Evolutionary conservation across 192 early-diverging fungal genomes (phyloP).

Genomic region (Thamnidium elegans): DNA sequence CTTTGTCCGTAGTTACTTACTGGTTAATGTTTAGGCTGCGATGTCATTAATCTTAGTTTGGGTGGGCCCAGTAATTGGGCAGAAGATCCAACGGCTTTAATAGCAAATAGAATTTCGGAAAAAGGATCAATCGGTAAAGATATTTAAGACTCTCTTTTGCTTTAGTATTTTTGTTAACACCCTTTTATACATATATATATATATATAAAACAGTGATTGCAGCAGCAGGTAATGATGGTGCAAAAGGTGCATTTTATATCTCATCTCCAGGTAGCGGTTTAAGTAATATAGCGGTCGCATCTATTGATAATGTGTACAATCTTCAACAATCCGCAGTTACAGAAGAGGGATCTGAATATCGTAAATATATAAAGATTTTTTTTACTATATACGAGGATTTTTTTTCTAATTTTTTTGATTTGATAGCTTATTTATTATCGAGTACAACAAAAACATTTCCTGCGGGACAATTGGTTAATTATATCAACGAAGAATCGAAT

Average conservation of each 20-base stretch:
- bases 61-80: conserved; percentile 64
- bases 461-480: conserved; percentile 42
- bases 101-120: conserved; percentile 49
- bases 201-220: conserved; percentile 44
- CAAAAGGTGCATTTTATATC: conserved; percentile 57
- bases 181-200: too few relatives aligned
- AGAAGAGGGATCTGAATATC: conserved; percentile 2
- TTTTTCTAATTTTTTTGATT: conserved; percentile 12
- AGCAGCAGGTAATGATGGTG: conserved; percentile 66
- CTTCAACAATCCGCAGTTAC: conserved; percentile 11
- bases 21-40: conserved; percentile 42
- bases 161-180: too few relatives aligned
- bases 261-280: conserved; percentile 57
- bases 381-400: conserved; percentile 21
- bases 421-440: conserved; percentile 17
- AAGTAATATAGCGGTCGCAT: conserved; percentile 57
- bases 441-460: conserved; percentile 30
- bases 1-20: background rate
- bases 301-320: conserved; percentile 43
- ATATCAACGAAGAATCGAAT: conserved; percentile 36
- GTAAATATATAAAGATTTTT: conserved; percentile 25
- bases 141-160: background rate
- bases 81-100: conserved; percentile 57
- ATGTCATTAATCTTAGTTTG: conserved; percentile 85
- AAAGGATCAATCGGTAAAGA: conserved; percentile 38